These are phyloP conservation scores for Pleurotus eryngii DNA, from an alignment of 768 basidiomycete species.

Conservation along the genomic window DNA sequence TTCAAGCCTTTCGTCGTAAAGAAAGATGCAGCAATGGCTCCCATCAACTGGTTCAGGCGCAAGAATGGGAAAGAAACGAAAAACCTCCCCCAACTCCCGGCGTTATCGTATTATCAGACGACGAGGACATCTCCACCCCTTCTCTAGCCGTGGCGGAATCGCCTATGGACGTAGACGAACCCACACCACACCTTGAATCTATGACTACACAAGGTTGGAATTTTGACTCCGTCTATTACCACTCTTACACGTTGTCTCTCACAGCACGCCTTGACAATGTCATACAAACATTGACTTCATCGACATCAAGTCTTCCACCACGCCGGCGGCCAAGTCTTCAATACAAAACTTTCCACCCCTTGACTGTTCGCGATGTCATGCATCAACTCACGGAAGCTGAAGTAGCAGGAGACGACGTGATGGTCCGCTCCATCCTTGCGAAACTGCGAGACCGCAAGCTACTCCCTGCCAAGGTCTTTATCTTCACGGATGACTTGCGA, in stretches of 20 bases:
- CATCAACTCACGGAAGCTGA: slow-evolving; percentile 73
- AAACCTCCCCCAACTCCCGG: slow-evolving; percentile 20
- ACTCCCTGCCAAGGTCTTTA: slow-evolving; percentile 77
- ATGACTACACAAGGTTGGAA: slow-evolving; percentile 41
- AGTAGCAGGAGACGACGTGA: slow-evolving; percentile 64
- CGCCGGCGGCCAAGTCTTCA: slow-evolving; percentile 16
- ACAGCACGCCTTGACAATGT: slow-evolving; percentile 38
- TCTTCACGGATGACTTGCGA: slow-evolving; percentile 80
- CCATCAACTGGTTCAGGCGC: slow-evolving; percentile 63
- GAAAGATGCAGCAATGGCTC: slow-evolving; percentile 71
- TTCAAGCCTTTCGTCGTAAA: slow-evolving; percentile 82
- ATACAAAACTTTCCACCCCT: slow-evolving; percentile 33
- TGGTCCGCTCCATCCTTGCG: slow-evolving; percentile 61
- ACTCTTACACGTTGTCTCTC: slow-evolving; percentile 6
- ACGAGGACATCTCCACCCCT: slow-evolving; percentile 28
- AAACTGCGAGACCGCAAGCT: slow-evolving; percentile 57
- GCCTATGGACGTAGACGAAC: not conserved
- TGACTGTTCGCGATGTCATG: slow-evolving; percentile 47
- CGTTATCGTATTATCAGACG: slow-evolving; percentile 62
- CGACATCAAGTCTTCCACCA: slow-evolving; percentile 17
- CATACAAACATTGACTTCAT: slow-evolving; percentile 29
- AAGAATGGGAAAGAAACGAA: slow-evolving; percentile 24
- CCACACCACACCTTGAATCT: slow-evolving; percentile 15
- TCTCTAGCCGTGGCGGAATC: not conserved
- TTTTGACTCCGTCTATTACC: not conserved